Percentiles rank a stretch among this genome's conserved stretches.
Conservation (phyloP, 129 eudicot species). For the Arctium lappa region DNA sequence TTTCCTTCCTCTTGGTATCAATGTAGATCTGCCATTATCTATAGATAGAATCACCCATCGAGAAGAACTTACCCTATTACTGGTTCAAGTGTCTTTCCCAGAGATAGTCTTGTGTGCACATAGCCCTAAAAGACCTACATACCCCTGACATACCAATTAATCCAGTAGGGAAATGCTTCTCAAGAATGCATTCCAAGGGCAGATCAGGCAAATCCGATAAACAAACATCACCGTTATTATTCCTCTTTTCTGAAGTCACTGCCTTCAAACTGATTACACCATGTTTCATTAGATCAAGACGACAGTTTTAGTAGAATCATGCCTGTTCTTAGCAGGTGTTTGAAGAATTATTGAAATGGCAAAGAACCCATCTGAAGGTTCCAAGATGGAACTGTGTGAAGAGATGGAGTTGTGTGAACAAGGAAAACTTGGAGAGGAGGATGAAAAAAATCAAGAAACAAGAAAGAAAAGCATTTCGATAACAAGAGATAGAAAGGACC, state of each 20-base stretch:
- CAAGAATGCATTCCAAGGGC: constrained; percentile 72
- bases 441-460: constrained; percentile 49
- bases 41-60: constrained; percentile 60
- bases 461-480: constrained; percentile 57
- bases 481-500: neutral
- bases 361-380: constrained; percentile 26
- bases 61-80: constrained; percentile 56
- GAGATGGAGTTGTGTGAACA: constrained; percentile 28
- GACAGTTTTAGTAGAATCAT: constrained; percentile 21
- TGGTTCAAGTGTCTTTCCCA: constrained; percentile 69
- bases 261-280: neutral
- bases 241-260: constrained; percentile 19
- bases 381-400: constrained; percentile 31
- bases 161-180: constrained; percentile 65
- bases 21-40: constrained; percentile 56
- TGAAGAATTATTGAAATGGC: constrained; percentile 20
- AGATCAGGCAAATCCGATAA: constrained; percentile 78
- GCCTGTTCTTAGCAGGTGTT: constrained; percentile 18
- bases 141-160: constrained; percentile 52
- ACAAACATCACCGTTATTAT: constrained; percentile 16
- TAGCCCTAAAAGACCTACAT: constrained; percentile 57
- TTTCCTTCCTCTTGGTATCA: constrained; percentile 29
- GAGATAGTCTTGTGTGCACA: constrained; percentile 62
- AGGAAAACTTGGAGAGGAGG: constrained; percentile 40
- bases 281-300: constrained; percentile 17